phyloP scores from a whole-genome alignment of 2,329 filamentous ascomycete genomes.

The Penicillium sp. region DNA sequence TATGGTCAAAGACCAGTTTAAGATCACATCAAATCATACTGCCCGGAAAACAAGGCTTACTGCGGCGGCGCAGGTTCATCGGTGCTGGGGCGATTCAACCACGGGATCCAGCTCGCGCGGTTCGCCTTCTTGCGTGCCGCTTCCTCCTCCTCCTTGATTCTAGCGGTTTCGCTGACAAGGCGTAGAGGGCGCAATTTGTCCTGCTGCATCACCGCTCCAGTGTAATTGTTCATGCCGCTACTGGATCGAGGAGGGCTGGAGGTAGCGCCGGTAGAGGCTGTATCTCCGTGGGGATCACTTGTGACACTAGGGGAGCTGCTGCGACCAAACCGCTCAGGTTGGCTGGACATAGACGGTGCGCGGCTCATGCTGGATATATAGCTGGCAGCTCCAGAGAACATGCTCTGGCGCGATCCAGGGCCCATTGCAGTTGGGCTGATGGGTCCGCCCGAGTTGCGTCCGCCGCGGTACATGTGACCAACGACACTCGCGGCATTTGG shows the following conservation, averaged over 20 bases:
- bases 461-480: conserved; percentile 86
- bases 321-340: conserved; percentile 49
- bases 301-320: conserved; percentile 67
- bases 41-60: conserved; percentile 4
- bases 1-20: conserved; percentile 18
- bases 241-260: conserved; percentile 62
- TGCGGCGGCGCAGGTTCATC: conserved; percentile 27
- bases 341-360: conserved; percentile 52
- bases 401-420: conserved; percentile 42
- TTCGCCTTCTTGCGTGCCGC: conserved; percentile 47
- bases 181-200: conserved; percentile 82
- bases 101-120: conserved; percentile 49
- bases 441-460: conserved; percentile 54
- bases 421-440: conserved; percentile 54
- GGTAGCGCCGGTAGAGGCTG: conserved; percentile 46
- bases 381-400: conserved; percentile 42
- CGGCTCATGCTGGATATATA: conserved; percentile 57
- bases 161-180: conserved; percentile 60
- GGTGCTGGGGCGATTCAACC: conserved; percentile 43
- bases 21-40: conserved; percentile 26
- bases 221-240: conserved; percentile 68
- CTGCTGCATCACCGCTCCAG: conserved; percentile 60
- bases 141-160: conserved; percentile 44
- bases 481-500: conserved; percentile 67
- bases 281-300: conserved; percentile 50